phyloP scores from a whole-genome alignment of 2,329 filamentous ascomycete species.

The Trichoderma arundinaceum region DNA sequence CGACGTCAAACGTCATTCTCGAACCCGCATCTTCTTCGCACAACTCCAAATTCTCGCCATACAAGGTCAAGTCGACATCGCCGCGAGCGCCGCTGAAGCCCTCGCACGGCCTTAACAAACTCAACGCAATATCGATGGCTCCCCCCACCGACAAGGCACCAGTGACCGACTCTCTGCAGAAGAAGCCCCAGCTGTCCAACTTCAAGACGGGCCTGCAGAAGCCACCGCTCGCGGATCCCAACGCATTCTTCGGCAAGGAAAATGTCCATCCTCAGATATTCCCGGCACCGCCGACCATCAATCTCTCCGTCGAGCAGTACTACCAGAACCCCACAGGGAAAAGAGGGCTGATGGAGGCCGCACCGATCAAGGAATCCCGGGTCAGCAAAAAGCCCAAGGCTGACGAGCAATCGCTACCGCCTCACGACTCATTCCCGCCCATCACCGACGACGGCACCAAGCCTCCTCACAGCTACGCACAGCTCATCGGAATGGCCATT shows the following conservation, averaged over 20 bases:
- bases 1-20: conserved; percentile 68
- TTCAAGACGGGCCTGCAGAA: conserved; percentile 64
- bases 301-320: conserved; percentile 58
- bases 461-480: conserved; percentile 90
- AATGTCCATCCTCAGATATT: conserved; percentile 60
- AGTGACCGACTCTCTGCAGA: conserved; percentile 70
- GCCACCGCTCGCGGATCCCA: conserved; percentile 48
- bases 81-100: conserved; percentile 62
- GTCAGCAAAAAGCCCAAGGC: conserved; percentile 70
- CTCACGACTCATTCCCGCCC: conserved; percentile 77
- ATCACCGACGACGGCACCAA: conserved; percentile 88
- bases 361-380: conserved; percentile 72
- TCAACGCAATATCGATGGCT: conserved; percentile 71
- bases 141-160: conserved; percentile 62
- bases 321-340: conserved; percentile 61
- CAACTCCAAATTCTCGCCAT: conserved; percentile 67
- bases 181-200: conserved; percentile 66
- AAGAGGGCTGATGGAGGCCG: conserved; percentile 73
- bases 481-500: conserved; percentile 96
- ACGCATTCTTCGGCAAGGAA: conserved; percentile 59
- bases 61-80: conserved; percentile 68
- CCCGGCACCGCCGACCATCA: conserved; percentile 54
- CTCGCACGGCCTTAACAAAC: conserved; percentile 57
- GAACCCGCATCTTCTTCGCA: conserved; percentile 64
- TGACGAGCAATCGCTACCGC: conserved; percentile 64